Evolutionary conservation across 345 rosid species (phyloP).

Genomic region (Salix suchowensis): DNA sequence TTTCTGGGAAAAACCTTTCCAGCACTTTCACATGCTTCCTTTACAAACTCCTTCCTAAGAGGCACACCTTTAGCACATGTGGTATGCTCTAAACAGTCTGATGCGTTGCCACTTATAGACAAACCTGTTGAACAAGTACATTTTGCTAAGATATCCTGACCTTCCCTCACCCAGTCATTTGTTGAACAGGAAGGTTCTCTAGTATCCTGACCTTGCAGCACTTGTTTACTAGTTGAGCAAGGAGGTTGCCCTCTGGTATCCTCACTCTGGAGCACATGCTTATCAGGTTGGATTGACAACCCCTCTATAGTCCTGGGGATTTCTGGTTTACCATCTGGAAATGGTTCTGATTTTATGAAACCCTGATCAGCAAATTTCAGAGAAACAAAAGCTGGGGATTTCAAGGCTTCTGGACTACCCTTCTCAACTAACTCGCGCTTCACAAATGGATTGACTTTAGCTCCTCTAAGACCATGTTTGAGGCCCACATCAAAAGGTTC

Average conservation of each 20-base stretch:
- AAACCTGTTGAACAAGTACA: conserved; percentile 27
- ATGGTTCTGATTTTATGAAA: conserved; percentile 50
- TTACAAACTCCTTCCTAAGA: conserved; percentile 11
- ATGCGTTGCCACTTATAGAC: conserved; percentile 8
- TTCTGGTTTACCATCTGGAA: conserved; percentile 28
- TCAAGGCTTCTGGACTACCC: conserved; percentile 16
- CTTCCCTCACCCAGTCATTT: neutral
- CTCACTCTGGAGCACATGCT: conserved; percentile 1
- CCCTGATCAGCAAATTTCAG: conserved; percentile 25
- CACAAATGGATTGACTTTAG: conserved; percentile 15
- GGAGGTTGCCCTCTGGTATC: neutral
- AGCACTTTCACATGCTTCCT: conserved; percentile 24
- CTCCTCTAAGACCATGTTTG: conserved; percentile 20
- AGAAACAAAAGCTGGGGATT: conserved; percentile 19
- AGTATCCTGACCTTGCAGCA: neutral
- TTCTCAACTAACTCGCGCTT: conserved; percentile 47
- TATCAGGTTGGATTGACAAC: neutral
- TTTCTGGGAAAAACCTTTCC: conserved; percentile 22
- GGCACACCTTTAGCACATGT: conserved; percentile 10
- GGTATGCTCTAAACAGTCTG: conserved; percentile 15
- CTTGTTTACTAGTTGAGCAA: conserved; percentile 2
- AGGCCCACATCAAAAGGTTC: conserved; percentile 52
- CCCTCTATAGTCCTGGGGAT: conserved; percentile 6
- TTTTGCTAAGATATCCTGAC: conserved; percentile 1
- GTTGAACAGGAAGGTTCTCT: neutral